Conservation (phyloP, 2,329 filamentous ascomycete species). For the Sarocladium strictum region DNA sequence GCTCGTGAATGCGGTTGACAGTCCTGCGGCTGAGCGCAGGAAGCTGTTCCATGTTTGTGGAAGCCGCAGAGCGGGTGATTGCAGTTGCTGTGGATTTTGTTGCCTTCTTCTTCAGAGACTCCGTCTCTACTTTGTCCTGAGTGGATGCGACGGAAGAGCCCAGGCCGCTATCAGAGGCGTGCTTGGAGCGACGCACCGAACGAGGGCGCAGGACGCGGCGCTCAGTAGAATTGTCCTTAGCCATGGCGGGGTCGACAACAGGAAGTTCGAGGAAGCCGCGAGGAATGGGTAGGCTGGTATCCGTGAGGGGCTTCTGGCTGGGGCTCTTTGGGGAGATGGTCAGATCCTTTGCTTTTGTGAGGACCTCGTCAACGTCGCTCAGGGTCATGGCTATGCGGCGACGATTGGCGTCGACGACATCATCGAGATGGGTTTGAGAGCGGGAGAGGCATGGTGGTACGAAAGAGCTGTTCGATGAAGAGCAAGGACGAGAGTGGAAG, state of each 20-base stretch:
- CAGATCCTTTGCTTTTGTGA: conserved; percentile 40
- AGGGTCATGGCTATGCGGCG: conserved; percentile 64
- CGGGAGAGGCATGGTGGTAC: conserved; percentile 53
- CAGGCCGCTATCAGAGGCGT: conserved; percentile 79
- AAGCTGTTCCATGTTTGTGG: conserved; percentile 41
- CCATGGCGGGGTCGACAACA: conserved; percentile 38
- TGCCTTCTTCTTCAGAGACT: conserved; percentile 32
- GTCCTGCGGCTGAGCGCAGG: conserved; percentile 63
- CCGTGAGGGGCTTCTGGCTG: conserved; percentile 31
- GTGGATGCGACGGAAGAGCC: conserved; percentile 72
- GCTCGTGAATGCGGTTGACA: conserved; percentile 71
- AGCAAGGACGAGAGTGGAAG: conserved; percentile 44
- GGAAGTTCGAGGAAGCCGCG: conserved; percentile 52
- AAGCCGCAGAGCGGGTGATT: conserved; percentile 55
- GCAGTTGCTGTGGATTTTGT: conserved; percentile 41
- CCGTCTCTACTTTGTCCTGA: conserved; percentile 43
- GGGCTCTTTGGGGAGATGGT: conserved; percentile 30
- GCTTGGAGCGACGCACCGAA: conserved; percentile 50
- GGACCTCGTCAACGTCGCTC: conserved; percentile 57
- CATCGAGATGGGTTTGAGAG: conserved; percentile 64
- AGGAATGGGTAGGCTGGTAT: conserved; percentile 55
- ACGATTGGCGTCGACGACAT: conserved; percentile 63
- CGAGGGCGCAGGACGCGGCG: conserved; percentile 48
- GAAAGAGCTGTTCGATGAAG: conserved; percentile 41
- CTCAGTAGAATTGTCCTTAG: conserved; percentile 28